Evolutionary conservation across 23 red algal species (phyloP).

Genomic region (Porphyridium purpureum): DNA sequence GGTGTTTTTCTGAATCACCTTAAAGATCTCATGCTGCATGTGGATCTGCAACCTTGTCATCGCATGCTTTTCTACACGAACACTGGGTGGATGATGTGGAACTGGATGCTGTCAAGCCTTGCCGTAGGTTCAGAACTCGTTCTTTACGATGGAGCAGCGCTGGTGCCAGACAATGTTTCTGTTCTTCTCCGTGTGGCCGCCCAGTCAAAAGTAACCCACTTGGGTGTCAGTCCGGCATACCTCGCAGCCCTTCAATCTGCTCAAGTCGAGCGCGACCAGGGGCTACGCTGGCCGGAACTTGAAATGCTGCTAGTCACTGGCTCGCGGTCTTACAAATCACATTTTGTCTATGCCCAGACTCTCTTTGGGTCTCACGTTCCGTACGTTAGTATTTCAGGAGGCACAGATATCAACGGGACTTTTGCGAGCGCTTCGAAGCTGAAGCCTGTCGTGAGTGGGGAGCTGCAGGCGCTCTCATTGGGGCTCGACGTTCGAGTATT

Average conservation of each 20-base stretch:
- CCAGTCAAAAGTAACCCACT: conserved; percentile 37
- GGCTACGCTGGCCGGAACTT: conserved; percentile 1
- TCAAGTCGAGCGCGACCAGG: background rate
- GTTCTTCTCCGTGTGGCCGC: conserved; percentile 17
- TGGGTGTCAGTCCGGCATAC: conserved; percentile 35
- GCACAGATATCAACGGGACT: conserved; percentile 82
- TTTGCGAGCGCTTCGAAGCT: conserved; percentile 32
- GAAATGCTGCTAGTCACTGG: conserved; percentile 40
- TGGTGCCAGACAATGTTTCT: conserved; percentile 9
- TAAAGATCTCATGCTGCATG: conserved; percentile 63
- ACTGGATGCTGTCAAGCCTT: conserved; percentile 48
- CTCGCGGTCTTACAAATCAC: conserved; percentile 32
- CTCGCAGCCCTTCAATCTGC: conserved; percentile 17
- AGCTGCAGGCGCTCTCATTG: conserved; percentile 41
- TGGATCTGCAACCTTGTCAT: conserved; percentile 5
- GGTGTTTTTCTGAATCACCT: conserved; percentile 62
- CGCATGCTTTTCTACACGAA: conserved; percentile 41
- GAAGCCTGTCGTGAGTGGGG: conserved; percentile 12
- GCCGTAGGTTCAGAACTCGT: conserved; percentile 19
- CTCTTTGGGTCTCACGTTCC: conserved; percentile 5
- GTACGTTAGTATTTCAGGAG: conserved; percentile 67
- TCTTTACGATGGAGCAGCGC: conserved; percentile 47
- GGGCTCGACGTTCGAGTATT: conserved; percentile 63
- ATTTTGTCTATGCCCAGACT: conserved; percentile 31
- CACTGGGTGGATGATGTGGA: conserved; percentile 87